Evolutionary conservation across 352 stramenopile species (phyloP).

Genomic region (Phytophthora nicotianae): DNA sequence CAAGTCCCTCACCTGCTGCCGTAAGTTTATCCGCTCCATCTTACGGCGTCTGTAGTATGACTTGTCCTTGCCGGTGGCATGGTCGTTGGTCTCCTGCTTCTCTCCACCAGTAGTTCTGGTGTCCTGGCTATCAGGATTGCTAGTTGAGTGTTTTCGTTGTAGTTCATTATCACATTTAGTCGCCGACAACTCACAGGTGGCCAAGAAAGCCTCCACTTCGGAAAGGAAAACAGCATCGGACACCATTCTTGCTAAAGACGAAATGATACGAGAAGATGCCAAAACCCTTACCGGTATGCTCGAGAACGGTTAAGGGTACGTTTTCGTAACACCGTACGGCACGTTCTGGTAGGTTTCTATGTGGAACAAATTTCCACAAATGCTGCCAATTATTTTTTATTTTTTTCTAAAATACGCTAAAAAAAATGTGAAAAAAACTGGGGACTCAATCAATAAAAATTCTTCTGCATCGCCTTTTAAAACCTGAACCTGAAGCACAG

Average conservation of each 20-base stretch:
- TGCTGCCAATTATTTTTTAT: too few relatives aligned
- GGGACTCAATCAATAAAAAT: too few relatives aligned
- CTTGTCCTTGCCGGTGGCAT: neutral
- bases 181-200: neutral
- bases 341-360: constrained; percentile 8
- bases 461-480: too few relatives aligned
- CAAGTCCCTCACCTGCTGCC: constrained; percentile 17
- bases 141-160: neutral
- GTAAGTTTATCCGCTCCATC: constrained; percentile 28
- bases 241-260: constrained; percentile 5
- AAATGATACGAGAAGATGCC: constrained; percentile 9
- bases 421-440: too few relatives aligned
- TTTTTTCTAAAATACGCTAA: too few relatives aligned
- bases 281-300: too few relatives aligned
- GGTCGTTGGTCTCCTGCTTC: neutral
- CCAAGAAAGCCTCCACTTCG: constrained; percentile 18
- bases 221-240: constrained; percentile 17
- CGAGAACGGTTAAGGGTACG: too few relatives aligned
- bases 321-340: constrained; percentile 13
- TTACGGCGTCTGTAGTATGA: constrained; percentile 14
- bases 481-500: too few relatives aligned
- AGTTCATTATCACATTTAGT: neutral
- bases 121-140: neutral
- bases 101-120: neutral
- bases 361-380: too few relatives aligned